A percentile compares a stretch with the other conserved stretches of the same genome.
Conservation (phyloP, 306 rosid species). For the Echinosophora koreensis region DNA sequence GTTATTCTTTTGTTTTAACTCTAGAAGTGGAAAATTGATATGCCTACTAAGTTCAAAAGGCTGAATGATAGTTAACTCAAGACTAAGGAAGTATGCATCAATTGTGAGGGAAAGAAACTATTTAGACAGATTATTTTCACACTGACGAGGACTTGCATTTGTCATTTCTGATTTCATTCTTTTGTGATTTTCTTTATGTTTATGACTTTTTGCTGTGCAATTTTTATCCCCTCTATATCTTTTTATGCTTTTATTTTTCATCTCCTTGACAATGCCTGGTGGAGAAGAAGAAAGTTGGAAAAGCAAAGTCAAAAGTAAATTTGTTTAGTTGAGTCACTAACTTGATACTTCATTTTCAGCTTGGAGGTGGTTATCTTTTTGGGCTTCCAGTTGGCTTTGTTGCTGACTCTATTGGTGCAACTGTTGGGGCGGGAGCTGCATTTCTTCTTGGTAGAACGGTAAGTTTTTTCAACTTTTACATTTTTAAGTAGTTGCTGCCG, state of each 20-base stretch:
- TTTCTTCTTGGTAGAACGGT: conserved; percentile 98
- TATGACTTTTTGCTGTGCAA: conserved; percentile 20
- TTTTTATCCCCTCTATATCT: neutral
- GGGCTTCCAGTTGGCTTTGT: conserved; percentile 93
- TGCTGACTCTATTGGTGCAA: conserved; percentile 95
- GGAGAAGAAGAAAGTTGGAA: conserved; percentile 18
- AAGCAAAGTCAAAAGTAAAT: conserved; percentile 11
- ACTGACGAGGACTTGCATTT: neutral
- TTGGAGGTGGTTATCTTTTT: conserved; percentile 97
- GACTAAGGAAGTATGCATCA: conserved; percentile 33
- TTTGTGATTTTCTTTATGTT: conserved; percentile 37
- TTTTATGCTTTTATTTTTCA: conserved; percentile 38
- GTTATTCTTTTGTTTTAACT: conserved; percentile 17
- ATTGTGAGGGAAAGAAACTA: neutral
- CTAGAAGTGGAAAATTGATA: neutral
- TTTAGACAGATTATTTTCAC: neutral
- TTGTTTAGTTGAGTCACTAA: conserved; percentile 28
- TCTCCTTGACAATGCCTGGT: conserved; percentile 25
- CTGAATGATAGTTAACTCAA: conserved; percentile 25
- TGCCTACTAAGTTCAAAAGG: neutral
- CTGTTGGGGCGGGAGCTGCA: conserved; percentile 94
- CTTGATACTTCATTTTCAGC: conserved; percentile 63
- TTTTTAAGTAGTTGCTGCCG: conserved; percentile 25
- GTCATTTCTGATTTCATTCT: conserved; percentile 5
- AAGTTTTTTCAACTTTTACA: conserved; percentile 44